Percentiles rank a stretch among this genome's conserved stretches.
phyloP scores from a whole-genome alignment of 2,329 filamentous ascomycete genomes.

The Coniosporium tulheliwenetii region DNA sequence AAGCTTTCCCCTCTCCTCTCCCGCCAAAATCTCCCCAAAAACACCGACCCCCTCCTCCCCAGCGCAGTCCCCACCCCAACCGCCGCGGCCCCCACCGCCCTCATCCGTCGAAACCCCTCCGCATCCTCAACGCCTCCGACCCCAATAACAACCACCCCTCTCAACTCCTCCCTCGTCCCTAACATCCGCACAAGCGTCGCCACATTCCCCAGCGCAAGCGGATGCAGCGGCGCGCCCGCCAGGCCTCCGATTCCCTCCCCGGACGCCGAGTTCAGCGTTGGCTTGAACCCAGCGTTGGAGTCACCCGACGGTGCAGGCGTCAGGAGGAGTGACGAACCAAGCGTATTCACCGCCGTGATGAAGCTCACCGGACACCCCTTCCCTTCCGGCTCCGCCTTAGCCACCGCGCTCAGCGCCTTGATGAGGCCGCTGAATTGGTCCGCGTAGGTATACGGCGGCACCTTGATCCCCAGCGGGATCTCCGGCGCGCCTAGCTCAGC shows the following conservation, averaged over 20 bases:
- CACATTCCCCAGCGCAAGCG: conserved; percentile 61
- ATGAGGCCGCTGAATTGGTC: conserved; percentile 47
- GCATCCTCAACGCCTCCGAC: conserved; percentile 56
- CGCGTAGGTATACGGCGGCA: conserved; percentile 59
- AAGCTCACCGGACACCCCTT: conserved; percentile 39
- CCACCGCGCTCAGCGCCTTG: conserved; percentile 28
- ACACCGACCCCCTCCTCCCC: conserved; percentile 43
- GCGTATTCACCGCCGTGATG: conserved; percentile 59
- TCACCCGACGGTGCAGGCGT: conserved; percentile 7
- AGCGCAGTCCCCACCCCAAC: conserved; percentile 58
- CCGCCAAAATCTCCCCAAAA: conserved; percentile 40
- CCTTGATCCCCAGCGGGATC: conserved; percentile 48
- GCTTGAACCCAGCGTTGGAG: conserved; percentile 2
- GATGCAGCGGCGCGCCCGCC: conserved; percentile 57
- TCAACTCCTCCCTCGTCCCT: conserved; percentile 31
- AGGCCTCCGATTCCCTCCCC: conserved; percentile 50
- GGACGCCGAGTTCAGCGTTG: conserved; percentile 35
- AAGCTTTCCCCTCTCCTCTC: too few species aligned
- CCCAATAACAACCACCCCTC: conserved; percentile 49
- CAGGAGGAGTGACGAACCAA: conserved; percentile 52
- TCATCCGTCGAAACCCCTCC: conserved; percentile 50
- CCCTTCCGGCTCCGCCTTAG: conserved; percentile 3
- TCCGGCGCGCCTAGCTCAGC: conserved; percentile 4
- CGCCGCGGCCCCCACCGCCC: conserved; percentile 45
- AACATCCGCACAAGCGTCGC: conserved; percentile 47